Base-by-base conservation (phyloP, 2,329 filamentous ascomycete genomes). In the Claviceps spartinae region DNA sequence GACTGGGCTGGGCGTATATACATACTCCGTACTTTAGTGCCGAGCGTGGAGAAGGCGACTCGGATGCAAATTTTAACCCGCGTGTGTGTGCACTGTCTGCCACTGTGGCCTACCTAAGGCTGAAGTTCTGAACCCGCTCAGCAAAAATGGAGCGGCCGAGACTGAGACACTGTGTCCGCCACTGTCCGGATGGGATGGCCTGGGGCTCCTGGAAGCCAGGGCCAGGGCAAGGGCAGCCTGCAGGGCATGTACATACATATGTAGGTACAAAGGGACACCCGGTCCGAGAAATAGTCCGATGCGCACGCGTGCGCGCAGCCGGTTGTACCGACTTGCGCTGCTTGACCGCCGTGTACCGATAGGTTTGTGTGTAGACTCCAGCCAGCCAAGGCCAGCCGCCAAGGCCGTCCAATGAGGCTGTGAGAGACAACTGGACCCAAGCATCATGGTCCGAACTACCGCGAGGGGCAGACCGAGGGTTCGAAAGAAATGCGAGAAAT, bases 111-210 rank as follows among this genome's bases (percentile, higher is more conserved):
- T 40, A 18, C 18, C 18, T 18, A 18, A 18, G 16, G 38, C n/a
- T 38, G 37, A 11, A 38, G 3, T 38, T 14, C 9, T 6, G 24
- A 41, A 40, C 9, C 40, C 38, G 43, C n/a, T 11, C 18, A 22
- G 41, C 8, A 13, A 9, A 24, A 9, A 49, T 43, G 40, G 48
- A 49, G 38, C 37, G 48, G 48, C 48, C 48, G 13, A 36, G 48
- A 50, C 48, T 50, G 41, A 30, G 41, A 30, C 41, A 50, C 48
- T 49, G 48, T 44, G 48, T 42, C 18, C 18, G 18, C 18, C 18
- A 18, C 18, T 18, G 18, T 18, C 37, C 41, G 20, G 48, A 44
- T 16, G 9, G 30, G 8, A 30, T 11, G 30, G 9, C 30, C 8
- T 30, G 9, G 30, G 30, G 26, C 26, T 26, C 4, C 26, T 26